A percentile compares a stretch with the other conserved stretches of the same genome.
phyloP scores from a whole-genome alignment of 768 basidiomycete species.

The Gyrodon lividus region DNA sequence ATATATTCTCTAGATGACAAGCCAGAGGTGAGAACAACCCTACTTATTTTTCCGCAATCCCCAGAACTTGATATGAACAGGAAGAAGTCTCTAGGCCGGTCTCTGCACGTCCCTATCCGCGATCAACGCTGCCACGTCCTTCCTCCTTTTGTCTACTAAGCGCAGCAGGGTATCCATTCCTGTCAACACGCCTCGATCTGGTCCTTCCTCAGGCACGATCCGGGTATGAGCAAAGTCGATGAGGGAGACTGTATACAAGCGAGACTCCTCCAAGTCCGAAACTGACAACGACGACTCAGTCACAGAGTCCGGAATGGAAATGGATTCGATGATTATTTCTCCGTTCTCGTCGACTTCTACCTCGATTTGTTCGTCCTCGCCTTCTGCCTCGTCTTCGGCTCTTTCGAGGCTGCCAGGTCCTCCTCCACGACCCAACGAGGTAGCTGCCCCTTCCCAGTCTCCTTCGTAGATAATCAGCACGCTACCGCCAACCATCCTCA shows the following conservation, averaged over 20 bases:
- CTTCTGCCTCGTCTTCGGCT: slow-evolving; percentile 35
- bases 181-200: slow-evolving; percentile 72
- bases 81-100: not conserved
- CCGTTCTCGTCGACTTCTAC: slow-evolving; percentile 33
- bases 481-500: slow-evolving; percentile 82
- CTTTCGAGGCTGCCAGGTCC: slow-evolving; percentile 13
- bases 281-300: slow-evolving; percentile 31
- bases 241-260: slow-evolving; percentile 60
- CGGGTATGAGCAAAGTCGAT: slow-evolving; percentile 96
- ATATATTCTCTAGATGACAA: too few relatives aligned
- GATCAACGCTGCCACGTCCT: slow-evolving; percentile 34
- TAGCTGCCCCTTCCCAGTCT: slow-evolving; percentile 41
- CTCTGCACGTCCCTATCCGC: not conserved
- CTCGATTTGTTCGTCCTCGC: slow-evolving; percentile 37
- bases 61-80: not conserved
- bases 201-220: slow-evolving; percentile 64
- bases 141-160: slow-evolving; percentile 59
- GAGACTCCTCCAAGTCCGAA: slow-evolving; percentile 21
- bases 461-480: slow-evolving; percentile 81
- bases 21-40: too few relatives aligned
- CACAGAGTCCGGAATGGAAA: slow-evolving; percentile 19
- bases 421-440: slow-evolving; percentile 37
- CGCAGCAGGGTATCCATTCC: slow-evolving; percentile 68
- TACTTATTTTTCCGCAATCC: too few relatives aligned
- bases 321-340: slow-evolving; percentile 21